Evolutionary conservation across 1,284 basidiomycete species (phyloP), one percentile per base, ranked within the genome.

Genomic region (Boletus semigastroideus): DNA sequence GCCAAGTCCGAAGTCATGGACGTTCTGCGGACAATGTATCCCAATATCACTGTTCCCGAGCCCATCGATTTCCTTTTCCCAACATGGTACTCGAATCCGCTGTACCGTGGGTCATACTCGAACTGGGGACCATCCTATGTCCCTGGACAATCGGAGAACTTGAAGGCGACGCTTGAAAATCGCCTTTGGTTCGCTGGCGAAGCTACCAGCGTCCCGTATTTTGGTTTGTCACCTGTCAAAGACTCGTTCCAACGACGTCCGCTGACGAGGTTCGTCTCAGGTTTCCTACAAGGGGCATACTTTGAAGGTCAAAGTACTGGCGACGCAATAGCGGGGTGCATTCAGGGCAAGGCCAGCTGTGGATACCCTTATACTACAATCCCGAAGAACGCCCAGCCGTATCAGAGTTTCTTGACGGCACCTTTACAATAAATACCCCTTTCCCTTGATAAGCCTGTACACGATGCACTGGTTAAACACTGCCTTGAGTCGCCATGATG

Each of bases 121-220:
- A 87, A 86, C 56, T 87, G 84, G 83, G 84, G 84, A 0, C 72
- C 83, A 2, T 73, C 77, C 7, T 83, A 84, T 57, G 65, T 78
- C 22, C 73, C 71, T 11, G 74, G 73, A 27, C 80, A 85, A 51
- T 77, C 82, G 19, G 69, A 74, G 12, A 84, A 86, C 58, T 59
- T 87, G 47, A 72, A 80, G 30, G 80, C 81, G 11, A 81, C 79
- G n/a, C 70, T 86, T 7, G 57, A 70, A 5, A 70, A 72, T 12
- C 71, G 74, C 31, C 67, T 87, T 10, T 84, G 78, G 75, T 87
- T 86, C 58, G 80, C 83, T 2, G 84, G 84, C 4, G 84, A 87
- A 64, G 82, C 80, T 5, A 83, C 78, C 11, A 83, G 78, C 53
- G 65, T 75, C 55, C 73, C 78, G 57, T 80, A 82, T 69, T 86